Base-by-base conservation (phyloP, 441 rosid genomes). In the Biscutella laevigata region DNA sequence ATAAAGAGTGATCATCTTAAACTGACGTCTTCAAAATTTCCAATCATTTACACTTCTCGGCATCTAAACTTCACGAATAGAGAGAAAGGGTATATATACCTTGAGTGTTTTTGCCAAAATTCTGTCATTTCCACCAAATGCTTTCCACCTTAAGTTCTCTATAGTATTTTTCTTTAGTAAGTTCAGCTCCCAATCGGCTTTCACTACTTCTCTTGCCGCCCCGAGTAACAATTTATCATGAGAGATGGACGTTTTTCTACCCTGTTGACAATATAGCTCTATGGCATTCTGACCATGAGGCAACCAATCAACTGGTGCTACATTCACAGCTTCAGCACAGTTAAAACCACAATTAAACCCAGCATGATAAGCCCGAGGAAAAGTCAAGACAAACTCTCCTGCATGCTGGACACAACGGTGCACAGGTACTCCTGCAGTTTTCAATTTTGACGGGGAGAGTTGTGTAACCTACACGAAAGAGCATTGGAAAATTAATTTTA, bases 291-390 rank as follows among this genome's bases (percentile, higher is more conserved):
- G 96, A 34, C 99, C 99, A 74, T 94, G 97, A 22, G 97, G 94
- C 59, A 89, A 69, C 99, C 99, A 94, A 59, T 94, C 99, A 66
- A 89, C 90, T 39, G 99, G 97, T 48, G 99, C 99, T 43, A 90
- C 95, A 72, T 94, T 94, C 40, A 94, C 99, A 27, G 99, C 99
- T 72, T 94, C 99, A 1, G 97, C 99, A 68, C 96, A 94, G 66
- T 94, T 94, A 74, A 94, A 94, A 53, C 99, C 99, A 64, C 73
- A 71, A 57, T 94, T 94, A 68, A 94, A 94, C 47, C 99, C 99
- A 5, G 97, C 74, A 87, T 94, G 97, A 74, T 87, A 94, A 52
- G 99, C 99, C 64, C 97, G 80, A 59, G 99, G 99, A 62, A 94
- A 89, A 49, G 99, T 94, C 70, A 94, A 71, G 59, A 94, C 82